Evolutionary conservation across 805 yeast species (phyloP).

Genomic region (Candida palmyrensis): DNA sequence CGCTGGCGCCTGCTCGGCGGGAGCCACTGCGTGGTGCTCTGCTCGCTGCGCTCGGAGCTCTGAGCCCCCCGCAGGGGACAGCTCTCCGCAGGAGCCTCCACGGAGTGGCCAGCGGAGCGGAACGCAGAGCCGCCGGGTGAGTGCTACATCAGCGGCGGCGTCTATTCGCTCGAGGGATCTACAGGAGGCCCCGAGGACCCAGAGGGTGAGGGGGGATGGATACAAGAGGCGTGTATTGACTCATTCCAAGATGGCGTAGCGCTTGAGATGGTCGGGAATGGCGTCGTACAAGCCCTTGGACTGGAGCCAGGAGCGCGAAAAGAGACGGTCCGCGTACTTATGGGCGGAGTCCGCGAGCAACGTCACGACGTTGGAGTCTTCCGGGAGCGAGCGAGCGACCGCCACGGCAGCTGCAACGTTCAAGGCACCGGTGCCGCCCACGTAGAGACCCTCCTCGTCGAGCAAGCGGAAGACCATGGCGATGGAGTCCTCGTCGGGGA

Average conservation of each 20-base stretch:
- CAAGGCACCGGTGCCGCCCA: conserved; percentile 88
- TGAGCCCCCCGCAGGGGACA: too few species aligned
- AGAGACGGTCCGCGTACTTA: conserved; percentile 77
- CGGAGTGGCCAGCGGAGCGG: too few species aligned
- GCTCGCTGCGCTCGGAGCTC: too few species aligned
- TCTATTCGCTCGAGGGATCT: not conserved
- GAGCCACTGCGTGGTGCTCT: too few species aligned
- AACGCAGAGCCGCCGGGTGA: too few species aligned
- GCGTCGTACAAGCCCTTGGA: conserved; percentile 59
- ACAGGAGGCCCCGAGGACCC: not conserved
- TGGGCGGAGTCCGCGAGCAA: conserved; percentile 89
- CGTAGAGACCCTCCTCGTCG: conserved; percentile 84
- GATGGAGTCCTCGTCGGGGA: conserved; percentile 77
- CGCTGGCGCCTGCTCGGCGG: not conserved
- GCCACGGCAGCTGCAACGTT: conserved; percentile 86
- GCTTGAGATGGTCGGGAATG: conserved; percentile 65
- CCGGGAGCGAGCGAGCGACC: conserved; percentile 72
- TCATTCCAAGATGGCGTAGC: conserved; percentile 49
- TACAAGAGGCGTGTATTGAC: too few species aligned
- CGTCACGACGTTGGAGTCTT: conserved; percentile 77
- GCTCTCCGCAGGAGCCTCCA: too few species aligned
- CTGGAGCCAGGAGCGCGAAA: conserved; percentile 73
- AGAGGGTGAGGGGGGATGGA: not conserved
- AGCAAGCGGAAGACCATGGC: conserved; percentile 77
- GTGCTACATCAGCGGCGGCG: not conserved